Evolutionary conservation across 257 asterid species (phyloP).

Genomic region (Gentiana straminea): DNA sequence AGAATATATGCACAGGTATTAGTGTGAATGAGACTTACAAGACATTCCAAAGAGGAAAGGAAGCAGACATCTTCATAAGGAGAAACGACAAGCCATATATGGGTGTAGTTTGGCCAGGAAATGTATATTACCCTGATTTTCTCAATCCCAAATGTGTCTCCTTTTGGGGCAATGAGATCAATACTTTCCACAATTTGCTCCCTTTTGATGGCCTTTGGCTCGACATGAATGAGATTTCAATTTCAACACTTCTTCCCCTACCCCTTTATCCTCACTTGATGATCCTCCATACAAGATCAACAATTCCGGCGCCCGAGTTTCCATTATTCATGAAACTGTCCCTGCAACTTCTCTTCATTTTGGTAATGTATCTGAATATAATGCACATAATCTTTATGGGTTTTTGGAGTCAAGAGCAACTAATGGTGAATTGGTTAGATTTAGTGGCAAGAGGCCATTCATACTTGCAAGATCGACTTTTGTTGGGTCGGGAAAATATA

Average conservation of each 20-base stretch:
- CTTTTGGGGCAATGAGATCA: constrained; percentile 70
- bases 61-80: constrained; percentile 62
- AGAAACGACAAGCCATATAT: constrained; percentile 55
- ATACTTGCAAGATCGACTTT: constrained; percentile 80
- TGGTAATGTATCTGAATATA: constrained; percentile 50
- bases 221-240: constrained; percentile 88
- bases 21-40: constrained; percentile 50
- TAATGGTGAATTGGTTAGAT: constrained; percentile 35
- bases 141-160: constrained; percentile 36
- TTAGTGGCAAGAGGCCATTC: constrained; percentile 64
- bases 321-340: constrained; percentile 43
- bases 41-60: constrained; percentile 56
- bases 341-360: constrained; percentile 62
- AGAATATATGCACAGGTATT: constrained; percentile 32
- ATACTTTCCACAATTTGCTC: constrained; percentile 35
- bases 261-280: constrained; percentile 49
- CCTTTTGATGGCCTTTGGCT: constrained; percentile 84
- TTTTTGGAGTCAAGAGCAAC: constrained; percentile 72
- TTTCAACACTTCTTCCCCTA: constrained; percentile 51
- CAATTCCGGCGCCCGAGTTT: constrained; percentile 35
- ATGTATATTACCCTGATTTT: constrained; percentile 71
- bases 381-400: constrained; percentile 76
- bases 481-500: constrained; percentile 76
- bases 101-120: constrained; percentile 88
- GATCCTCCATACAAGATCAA: constrained; percentile 83